These are phyloP conservation scores for Pseudogymnoascus sp. DNA, from an alignment of 2,329 filamentous ascomycete species.

Conservation along the genomic window DNA sequence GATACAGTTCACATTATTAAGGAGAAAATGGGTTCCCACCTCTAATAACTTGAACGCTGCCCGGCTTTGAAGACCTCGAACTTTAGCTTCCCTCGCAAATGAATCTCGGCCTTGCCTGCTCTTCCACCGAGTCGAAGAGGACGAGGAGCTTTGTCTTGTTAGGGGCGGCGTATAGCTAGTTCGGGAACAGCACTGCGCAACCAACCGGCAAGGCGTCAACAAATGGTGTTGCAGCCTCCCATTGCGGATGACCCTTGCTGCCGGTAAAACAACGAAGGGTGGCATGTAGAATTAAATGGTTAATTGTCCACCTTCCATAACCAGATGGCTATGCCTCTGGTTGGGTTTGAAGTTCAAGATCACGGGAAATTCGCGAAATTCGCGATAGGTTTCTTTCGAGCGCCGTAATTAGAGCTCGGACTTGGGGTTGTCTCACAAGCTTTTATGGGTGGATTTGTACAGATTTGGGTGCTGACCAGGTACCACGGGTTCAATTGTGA, in stretches of 20 bases:
- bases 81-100: constrained; percentile 68
- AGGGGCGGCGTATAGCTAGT: neutral
- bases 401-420: neutral
- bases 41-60: constrained; percentile 92
- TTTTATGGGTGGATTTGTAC: constrained; percentile 9
- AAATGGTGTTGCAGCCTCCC: neutral
- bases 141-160: constrained; percentile 21
- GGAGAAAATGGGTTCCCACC: constrained; percentile 39
- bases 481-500: neutral
- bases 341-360: neutral
- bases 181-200: neutral
- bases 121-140: constrained; percentile 76
- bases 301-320: constrained; percentile 4
- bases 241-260: constrained; percentile 9
- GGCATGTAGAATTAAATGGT: constrained; percentile 11
- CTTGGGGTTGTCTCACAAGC: neutral
- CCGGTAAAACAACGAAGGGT: constrained; percentile 4
- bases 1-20: neutral
- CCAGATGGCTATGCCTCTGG: neutral
- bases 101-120: constrained; percentile 67
- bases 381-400: neutral
- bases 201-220: neutral
- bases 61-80: constrained; percentile 77
- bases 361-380: constrained; percentile 6
- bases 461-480: neutral